Conservation (phyloP, 495 filamentous ascomycete genomes). For the Talaromyces wortmannii region DNA sequence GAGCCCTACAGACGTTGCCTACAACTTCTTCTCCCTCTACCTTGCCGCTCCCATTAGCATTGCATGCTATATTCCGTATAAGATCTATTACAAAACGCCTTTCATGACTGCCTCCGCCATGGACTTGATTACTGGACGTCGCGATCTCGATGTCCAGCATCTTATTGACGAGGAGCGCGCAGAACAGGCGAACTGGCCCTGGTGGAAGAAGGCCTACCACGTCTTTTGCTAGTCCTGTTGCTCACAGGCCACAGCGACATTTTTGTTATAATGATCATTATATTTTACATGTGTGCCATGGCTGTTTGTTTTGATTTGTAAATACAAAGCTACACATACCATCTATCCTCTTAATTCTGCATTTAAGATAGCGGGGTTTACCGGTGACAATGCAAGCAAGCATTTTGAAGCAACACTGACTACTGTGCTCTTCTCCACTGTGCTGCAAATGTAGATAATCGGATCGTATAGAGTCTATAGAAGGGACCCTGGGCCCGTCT, state of each 20-base stretch:
- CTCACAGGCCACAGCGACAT: not conserved
- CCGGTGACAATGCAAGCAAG: too few species aligned
- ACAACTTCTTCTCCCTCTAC: conserved; percentile 72
- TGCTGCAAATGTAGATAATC: too few species aligned
- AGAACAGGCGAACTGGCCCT: conserved; percentile 67
- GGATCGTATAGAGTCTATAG: too few species aligned
- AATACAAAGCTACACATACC: too few species aligned
- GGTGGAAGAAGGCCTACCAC: conserved; percentile 74
- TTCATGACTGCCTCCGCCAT: conserved; percentile 62
- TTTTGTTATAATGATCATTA: too few species aligned
- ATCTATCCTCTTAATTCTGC: too few species aligned
- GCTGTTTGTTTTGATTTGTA: too few species aligned
- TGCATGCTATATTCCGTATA: conserved; percentile 69
- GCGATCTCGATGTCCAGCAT: conserved; percentile 74
- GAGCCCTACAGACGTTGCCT: conserved; percentile 32
- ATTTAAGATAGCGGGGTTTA: too few species aligned
- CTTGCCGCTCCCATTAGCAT: conserved; percentile 80
- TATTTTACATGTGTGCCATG: too few species aligned
- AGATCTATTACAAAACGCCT: conserved; percentile 66
- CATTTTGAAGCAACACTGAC: too few species aligned
- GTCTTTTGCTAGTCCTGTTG: conserved; percentile 38
- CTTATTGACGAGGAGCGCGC: conserved; percentile 69
- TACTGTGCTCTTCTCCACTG: too few species aligned
- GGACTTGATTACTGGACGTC: conserved; percentile 81
- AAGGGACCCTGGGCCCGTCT: too few species aligned